Base-by-base conservation (phyloP, 1,139 yeast species). In the Barnettozyma hawaiiensis region DNA sequence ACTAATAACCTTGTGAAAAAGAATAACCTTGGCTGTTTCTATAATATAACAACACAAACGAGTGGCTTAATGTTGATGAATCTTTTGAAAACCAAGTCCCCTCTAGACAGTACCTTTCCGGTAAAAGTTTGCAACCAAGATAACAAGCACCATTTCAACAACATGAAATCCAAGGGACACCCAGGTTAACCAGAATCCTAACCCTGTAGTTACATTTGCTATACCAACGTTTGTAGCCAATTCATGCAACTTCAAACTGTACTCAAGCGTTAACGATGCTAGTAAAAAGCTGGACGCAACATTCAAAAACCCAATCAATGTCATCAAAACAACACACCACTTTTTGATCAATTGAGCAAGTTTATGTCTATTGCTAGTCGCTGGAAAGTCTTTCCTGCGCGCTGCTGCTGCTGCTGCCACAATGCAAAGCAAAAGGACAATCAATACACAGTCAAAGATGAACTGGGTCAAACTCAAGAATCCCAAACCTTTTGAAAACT, bases 401-500 rank as follows among this genome's bases (percentile, higher is more conserved):
- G 14, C 24, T n/a, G 15, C 15, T 14, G 31, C 8, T 26, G 47
- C 12, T 12, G 14, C 24, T n/a, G 15, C 15, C 18, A 34, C 8
- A 29, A 48, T n/a, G 2, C 31, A 11, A 10, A 47, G 21, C 9
- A 52, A 20, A 4, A 40, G 7, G 2, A 37, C 12, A 7, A 48
- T 11, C 19, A 49, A 39, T 2, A 36, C 4, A 20, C 37, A 15
- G 33, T 41, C 40, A 23, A 43, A 35, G 2, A 37, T 10, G 31
- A 51, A 47, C 24, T 51, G 54, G 1, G 46, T 15, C 3, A 38
- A 37, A 3, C 49, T 41, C 35, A 55, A 35, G 22, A 53, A 51
- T 1, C 54, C 55, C 31, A 55, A 41, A 0, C 59, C 54, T 39
- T 50, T 56, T 29, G 58, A 52, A 31, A 56, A 52, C 37, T 56